Evolutionary conservation across 2,329 filamentous ascomycete genomes (phyloP), one percentile per base, ranked within the genome.

Genomic region (Colletotrichum sublineola): DNA sequence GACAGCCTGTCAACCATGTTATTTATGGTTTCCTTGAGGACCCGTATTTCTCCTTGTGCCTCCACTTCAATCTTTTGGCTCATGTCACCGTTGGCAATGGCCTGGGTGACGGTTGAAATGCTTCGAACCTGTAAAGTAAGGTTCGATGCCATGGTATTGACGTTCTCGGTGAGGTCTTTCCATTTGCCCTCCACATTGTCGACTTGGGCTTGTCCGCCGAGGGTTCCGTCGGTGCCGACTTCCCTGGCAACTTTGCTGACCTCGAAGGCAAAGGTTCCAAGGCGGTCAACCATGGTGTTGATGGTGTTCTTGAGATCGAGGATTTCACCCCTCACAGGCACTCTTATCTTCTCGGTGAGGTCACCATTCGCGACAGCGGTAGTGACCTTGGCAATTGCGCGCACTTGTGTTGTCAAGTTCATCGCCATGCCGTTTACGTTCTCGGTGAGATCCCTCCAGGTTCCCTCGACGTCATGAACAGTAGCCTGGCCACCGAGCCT

Each of bases 361-460:
- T 99, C 96, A 79, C 96, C 96, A 81, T 93, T 94, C 63, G 96
- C 96, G 74, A 99, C 96, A 71, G 96, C 96, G 1, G 95, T 97
- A 3, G 96, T 98, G 72, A 99, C 96, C 79, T 96, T 94, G 74
- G 96, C 96, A 77, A 99, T 99, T 83, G 98, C 95, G 85, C 96
- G 92, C 80, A 99, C 96, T 85, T 99, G 96, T 6, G 96, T 97
- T 3, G 96, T 98, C 77, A 99, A 86, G 81, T 98, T 99, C 88
- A 96, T 97, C 80, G 96, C 96, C 96, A 99, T 98, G 77, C 95
- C 93, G 83, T 99, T 99, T 83, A 99, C 96, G 75, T 95, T 95
- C 79, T 96, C 93, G 3, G 96, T 99, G 74, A 99, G 87, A 81
- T 98, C 95, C 79, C 95, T 94, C 96, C 96, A 98, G 63, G 97